phyloP scores from a whole-genome alignment of 75 land plant species.

The Picea glauca region DNA sequence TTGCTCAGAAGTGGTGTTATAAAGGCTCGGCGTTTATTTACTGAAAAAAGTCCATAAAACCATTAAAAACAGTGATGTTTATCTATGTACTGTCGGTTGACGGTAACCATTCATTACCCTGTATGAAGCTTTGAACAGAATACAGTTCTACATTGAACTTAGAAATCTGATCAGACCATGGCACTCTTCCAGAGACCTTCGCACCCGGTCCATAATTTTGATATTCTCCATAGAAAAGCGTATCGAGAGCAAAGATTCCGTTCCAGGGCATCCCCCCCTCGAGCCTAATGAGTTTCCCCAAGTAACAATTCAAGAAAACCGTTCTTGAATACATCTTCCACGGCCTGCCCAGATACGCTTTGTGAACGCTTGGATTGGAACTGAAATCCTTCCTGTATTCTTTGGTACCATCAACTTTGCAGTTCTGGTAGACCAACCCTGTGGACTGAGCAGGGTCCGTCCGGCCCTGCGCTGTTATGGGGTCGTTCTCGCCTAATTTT shows the following conservation, averaged over 20 bases:
- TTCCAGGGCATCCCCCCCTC: slow-evolving; percentile 50
- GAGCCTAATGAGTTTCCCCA: slow-evolving; percentile 25
- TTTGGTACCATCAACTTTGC: slow-evolving; percentile 32
- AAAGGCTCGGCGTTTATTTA: too few species aligned
- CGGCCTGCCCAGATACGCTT: slow-evolving; percentile 43
- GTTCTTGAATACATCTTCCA: slow-evolving; percentile 53
- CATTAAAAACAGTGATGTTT: too few species aligned
- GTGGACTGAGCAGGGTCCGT: slow-evolving; percentile 40
- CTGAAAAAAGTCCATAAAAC: too few species aligned
- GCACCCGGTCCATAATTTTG: slow-evolving; percentile 36
- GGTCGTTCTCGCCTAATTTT: slow-evolving; percentile 15
- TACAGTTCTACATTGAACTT: slow-evolving; percentile 26
- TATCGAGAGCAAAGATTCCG: slow-evolving; percentile 26
- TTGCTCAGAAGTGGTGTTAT: too few species aligned
- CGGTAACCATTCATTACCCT: slow-evolving; percentile 15
- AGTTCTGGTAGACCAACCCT: slow-evolving; percentile 36
- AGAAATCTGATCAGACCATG: slow-evolving; percentile 50
- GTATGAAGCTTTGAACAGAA: slow-evolving; percentile 42
- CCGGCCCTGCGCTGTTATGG: slow-evolving; percentile 60
- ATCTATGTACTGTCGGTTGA: too few species aligned
- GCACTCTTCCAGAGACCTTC: slow-evolving; percentile 23
- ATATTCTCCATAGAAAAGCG: slow-evolving; percentile 48
- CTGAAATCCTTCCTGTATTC: slow-evolving; percentile 18
- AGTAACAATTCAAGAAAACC: slow-evolving; percentile 27
- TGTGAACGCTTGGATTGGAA: slow-evolving; percentile 25